A percentile compares a stretch with the other conserved stretches of the same genome.
phyloP scores from a whole-genome alignment of 768 basidiomycete species.

The Trametes maxima region DNA sequence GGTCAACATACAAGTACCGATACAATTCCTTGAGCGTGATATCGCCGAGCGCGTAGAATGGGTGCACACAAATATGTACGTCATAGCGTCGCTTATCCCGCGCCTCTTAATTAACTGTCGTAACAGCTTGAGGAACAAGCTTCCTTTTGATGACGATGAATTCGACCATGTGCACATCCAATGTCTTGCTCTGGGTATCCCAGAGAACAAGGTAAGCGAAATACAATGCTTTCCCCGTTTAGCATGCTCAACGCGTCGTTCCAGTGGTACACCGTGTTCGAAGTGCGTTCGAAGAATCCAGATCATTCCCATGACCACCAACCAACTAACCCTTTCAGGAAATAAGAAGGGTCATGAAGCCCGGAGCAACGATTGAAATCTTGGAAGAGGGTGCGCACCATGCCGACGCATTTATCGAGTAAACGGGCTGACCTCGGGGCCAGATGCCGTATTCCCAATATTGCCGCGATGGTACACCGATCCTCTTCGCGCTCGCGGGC shows the following conservation, averaged over 20 bases:
- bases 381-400: constrained; percentile 63
- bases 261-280: constrained; percentile 70
- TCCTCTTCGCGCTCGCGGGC: constrained; percentile 53
- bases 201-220: constrained; percentile 65
- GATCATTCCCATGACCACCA: not conserved
- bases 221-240: not conserved
- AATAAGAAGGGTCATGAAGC: constrained; percentile 67
- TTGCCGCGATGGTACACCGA: constrained; percentile 79
- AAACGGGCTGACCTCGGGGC: not conserved
- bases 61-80: constrained; percentile 80
- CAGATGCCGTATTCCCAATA: constrained; percentile 76
- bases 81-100: constrained; percentile 5
- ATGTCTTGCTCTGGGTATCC: constrained; percentile 47
- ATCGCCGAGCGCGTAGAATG: constrained; percentile 64
- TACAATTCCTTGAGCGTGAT: constrained; percentile 49
- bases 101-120: not conserved
- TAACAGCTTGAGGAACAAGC: constrained; percentile 65
- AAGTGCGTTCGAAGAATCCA: constrained; percentile 43
- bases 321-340: constrained; percentile 48
- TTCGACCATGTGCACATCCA: constrained; percentile 79
- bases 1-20: constrained; percentile 70
- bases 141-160: constrained; percentile 82
- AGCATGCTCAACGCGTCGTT: constrained; percentile 2
- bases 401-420: not conserved
- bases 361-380: constrained; percentile 71